phyloP scores from a whole-genome alignment of 1,284 basidiomycete species.

The Meripilus lineatus region DNA sequence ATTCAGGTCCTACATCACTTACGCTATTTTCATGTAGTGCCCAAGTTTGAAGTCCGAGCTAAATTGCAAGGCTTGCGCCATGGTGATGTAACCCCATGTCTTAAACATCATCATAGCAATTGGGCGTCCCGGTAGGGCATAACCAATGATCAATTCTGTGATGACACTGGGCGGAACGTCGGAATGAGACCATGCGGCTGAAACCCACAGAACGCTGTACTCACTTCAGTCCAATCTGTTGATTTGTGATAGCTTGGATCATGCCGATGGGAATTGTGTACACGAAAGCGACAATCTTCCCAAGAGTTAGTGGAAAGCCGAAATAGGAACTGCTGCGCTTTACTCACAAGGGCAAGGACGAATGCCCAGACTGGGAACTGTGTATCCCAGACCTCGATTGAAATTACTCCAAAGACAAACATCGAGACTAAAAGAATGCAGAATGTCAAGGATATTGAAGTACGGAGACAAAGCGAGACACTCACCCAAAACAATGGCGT shows the following conservation, averaged over 20 bases:
- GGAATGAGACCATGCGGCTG: slow-evolving; percentile 16
- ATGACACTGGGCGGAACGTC: slow-evolving; percentile 28
- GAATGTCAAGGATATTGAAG: background rate
- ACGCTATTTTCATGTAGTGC: slow-evolving; percentile 50
- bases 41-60: slow-evolving; percentile 48
- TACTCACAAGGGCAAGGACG: slow-evolving; percentile 35
- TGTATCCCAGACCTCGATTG: slow-evolving; percentile 66
- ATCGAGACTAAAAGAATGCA: slow-evolving; percentile 30
- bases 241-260: slow-evolving; percentile 62
- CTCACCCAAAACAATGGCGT: slow-evolving; percentile 40
- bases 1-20: background rate
- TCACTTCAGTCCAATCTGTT: slow-evolving; percentile 53
- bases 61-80: slow-evolving; percentile 44
- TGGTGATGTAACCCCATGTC: slow-evolving; percentile 47
- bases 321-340: no score
- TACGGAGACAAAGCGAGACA: background rate
- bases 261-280: slow-evolving; percentile 67
- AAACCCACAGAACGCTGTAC: slow-evolving; percentile 19
- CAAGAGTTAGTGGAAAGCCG: background rate
- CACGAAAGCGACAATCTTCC: slow-evolving; percentile 33
- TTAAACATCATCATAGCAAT: slow-evolving; percentile 65
- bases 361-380: slow-evolving; percentile 62
- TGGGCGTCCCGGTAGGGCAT: slow-evolving; percentile 46
- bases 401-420: slow-evolving; percentile 61
- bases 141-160: slow-evolving; percentile 48